These are phyloP conservation scores for Colletotrichum lindemuthianum DNA, from an alignment of 2,329 filamentous ascomycete genomes.

Conservation along the genomic window DNA sequence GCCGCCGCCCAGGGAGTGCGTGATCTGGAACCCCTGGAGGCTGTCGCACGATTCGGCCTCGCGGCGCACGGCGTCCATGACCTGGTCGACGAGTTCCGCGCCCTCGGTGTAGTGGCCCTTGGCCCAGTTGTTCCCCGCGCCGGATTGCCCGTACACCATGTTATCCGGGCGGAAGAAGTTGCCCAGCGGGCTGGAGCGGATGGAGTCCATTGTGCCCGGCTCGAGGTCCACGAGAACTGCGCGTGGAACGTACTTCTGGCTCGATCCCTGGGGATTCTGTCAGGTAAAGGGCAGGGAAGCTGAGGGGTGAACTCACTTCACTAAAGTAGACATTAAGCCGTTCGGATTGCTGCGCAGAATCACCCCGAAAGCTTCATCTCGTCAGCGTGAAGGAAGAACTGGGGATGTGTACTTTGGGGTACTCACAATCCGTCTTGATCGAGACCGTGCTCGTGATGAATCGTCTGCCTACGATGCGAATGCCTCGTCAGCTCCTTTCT, in stretches of 20 bases:
- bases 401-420: not conserved
- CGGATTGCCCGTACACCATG: conserved; percentile 99
- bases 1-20: conserved; percentile 99
- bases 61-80: conserved; percentile 96
- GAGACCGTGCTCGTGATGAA: conserved; percentile 92
- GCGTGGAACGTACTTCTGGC: conserved; percentile 99
- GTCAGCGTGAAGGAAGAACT: not conserved
- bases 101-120: conserved; percentile 99
- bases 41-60: conserved; percentile 99
- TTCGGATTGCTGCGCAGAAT: conserved; percentile 98
- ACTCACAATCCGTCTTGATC: conserved; percentile 95
- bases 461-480: conserved; percentile 70
- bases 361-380: conserved; percentile 84
- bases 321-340: conserved; percentile 99
- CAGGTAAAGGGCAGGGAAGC: not conserved
- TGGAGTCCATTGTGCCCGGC: conserved; percentile 99
- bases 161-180: conserved; percentile 99
- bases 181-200: conserved; percentile 96
- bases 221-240: conserved; percentile 99
- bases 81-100: conserved; percentile 97
- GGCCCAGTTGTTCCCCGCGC: conserved; percentile 99
- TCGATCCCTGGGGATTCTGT: conserved; percentile 72
- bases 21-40: conserved; percentile 99
- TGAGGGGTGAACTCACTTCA: conserved; percentile 56
- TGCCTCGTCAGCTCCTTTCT: too few relatives aligned